Evolutionary conservation across 371 early-diverging fungal genomes (phyloP).

Genomic region (Dichotomocladium elegans): DNA sequence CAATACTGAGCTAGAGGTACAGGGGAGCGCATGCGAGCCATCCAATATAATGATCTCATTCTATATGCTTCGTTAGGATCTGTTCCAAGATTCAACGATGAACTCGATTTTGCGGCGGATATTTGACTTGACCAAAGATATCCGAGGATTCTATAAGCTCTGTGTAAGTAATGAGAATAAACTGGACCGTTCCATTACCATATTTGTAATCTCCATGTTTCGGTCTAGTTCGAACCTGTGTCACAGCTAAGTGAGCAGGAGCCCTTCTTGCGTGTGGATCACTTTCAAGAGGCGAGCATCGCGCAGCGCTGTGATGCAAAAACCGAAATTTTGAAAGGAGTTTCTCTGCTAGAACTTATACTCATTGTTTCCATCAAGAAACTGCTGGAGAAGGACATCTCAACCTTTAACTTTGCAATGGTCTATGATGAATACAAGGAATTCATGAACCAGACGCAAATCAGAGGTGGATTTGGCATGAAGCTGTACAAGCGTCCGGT

Average conservation of each 20-base stretch:
- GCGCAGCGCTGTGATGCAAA: slow-evolving; percentile 56
- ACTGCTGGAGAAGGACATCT: slow-evolving; percentile 57
- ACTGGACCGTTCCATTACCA: not conserved
- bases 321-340: slow-evolving; percentile 61
- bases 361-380: slow-evolving; percentile 80
- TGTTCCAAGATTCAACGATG: slow-evolving; percentile 51
- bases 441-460: slow-evolving; percentile 61
- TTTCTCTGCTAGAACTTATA: slow-evolving; percentile 78
- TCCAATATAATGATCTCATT: not conserved
- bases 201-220: not conserved
- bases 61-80: slow-evolving; percentile 11
- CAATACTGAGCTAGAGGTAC: slow-evolving; percentile 30
- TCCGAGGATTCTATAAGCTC: slow-evolving; percentile 56
- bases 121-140: slow-evolving; percentile 60
- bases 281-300: slow-evolving; percentile 44
- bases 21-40: not conserved
- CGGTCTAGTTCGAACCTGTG: slow-evolving; percentile 55
- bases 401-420: slow-evolving; percentile 91
- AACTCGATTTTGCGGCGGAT: slow-evolving; percentile 46
- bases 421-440: slow-evolving; percentile 87
- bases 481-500: slow-evolving; percentile 73
- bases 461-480: slow-evolving; percentile 63
- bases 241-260: slow-evolving; percentile 27
- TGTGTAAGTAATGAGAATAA: slow-evolving; percentile 41
- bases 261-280: slow-evolving; percentile 41